Percentiles rank a stretch among this genome's conserved stretches.
Evolutionary conservation across 2,329 filamentous ascomycete species (phyloP).

Genomic region (Epichloe aotearoae): DNA sequence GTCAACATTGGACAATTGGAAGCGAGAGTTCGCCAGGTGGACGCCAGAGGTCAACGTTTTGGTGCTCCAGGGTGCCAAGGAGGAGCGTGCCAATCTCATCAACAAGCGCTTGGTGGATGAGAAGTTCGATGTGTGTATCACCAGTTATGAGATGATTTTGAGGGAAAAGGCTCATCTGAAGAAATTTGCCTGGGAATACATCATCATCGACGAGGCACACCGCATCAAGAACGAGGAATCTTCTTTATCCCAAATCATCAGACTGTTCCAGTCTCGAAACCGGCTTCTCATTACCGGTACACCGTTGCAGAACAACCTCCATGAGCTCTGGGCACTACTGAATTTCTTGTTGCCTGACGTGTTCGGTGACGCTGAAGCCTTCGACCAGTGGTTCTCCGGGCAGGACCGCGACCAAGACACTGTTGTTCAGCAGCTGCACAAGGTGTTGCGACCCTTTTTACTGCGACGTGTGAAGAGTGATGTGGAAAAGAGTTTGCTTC

Average conservation of each 20-base stretch:
- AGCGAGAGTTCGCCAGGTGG: slow-evolving; percentile 86
- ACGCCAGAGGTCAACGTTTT: slow-evolving; percentile 91
- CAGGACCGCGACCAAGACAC: slow-evolving; percentile 87
- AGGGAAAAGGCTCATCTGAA: slow-evolving; percentile 93
- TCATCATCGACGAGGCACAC: slow-evolving; percentile 95
- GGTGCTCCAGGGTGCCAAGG: slow-evolving; percentile 88
- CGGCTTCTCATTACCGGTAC: slow-evolving; percentile 92
- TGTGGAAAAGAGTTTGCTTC: slow-evolving; percentile 92
- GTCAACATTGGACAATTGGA: slow-evolving; percentile 97
- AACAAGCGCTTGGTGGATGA: slow-evolving; percentile 84
- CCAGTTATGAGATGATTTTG: slow-evolving; percentile 97
- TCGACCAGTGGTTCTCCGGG: slow-evolving; percentile 94
- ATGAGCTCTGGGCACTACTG: slow-evolving; percentile 93
- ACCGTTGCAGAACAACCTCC: slow-evolving; percentile 92
- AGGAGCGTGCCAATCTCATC: slow-evolving; percentile 79
- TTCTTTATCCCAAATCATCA: slow-evolving; percentile 89
- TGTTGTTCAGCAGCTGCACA: slow-evolving; percentile 90
- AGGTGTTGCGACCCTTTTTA: slow-evolving; percentile 83
- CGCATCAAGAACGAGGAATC: slow-evolving; percentile 99
- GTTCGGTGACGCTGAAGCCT: slow-evolving; percentile 91
- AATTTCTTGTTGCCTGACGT: slow-evolving; percentile 98
- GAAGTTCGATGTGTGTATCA: slow-evolving; percentile 95
- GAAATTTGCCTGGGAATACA: slow-evolving; percentile 99
- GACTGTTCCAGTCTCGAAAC: slow-evolving; percentile 90
- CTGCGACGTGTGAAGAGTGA: slow-evolving; percentile 93